Percentiles rank a stretch among this genome's conserved stretches.
Conservation (phyloP, 345 rosid genomes). For the Salix arbutifolia region DNA sequence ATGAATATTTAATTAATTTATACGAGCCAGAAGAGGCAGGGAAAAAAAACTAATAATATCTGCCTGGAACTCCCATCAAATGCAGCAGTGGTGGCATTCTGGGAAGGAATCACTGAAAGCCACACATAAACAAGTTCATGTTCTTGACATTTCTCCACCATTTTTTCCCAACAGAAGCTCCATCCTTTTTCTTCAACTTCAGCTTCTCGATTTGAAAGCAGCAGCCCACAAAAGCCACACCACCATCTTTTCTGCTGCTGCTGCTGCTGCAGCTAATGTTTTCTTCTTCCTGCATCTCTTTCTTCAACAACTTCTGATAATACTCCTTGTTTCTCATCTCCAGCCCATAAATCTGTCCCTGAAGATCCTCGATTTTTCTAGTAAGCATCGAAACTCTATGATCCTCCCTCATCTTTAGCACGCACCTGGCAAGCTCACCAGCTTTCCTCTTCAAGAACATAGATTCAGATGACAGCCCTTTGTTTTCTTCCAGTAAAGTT, state of each 20-base stretch:
- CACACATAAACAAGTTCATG: constrained; percentile 30
- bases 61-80: background rate
- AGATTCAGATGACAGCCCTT: constrained; percentile 44
- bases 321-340: constrained; percentile 54
- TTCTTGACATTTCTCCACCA: constrained; percentile 44
- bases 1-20: background rate
- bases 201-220: constrained; percentile 21
- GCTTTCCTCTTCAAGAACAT: constrained; percentile 57
- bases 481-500: constrained; percentile 50
- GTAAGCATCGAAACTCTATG: constrained; percentile 46
- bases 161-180: background rate
- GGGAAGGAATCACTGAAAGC: background rate
- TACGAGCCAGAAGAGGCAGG: too few relatives aligned
- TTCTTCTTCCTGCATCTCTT: background rate
- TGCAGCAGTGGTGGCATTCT: background rate
- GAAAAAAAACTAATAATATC: background rate
- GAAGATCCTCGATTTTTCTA: constrained; percentile 42
- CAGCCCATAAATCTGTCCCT: constrained; percentile 40
- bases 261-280: background rate
- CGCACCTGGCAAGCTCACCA: constrained; percentile 49
- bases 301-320: constrained; percentile 19
- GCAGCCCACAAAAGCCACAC: constrained; percentile 9
- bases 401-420: constrained; percentile 66
- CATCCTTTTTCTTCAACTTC: constrained; percentile 10
- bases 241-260: background rate